Percentiles rank a stretch among this genome's conserved stretches.
These are phyloP conservation scores for Sclerotiophoma versabilis DNA, from an alignment of 2,329 filamentous ascomycete genomes.

Conservation along the genomic window DNA sequence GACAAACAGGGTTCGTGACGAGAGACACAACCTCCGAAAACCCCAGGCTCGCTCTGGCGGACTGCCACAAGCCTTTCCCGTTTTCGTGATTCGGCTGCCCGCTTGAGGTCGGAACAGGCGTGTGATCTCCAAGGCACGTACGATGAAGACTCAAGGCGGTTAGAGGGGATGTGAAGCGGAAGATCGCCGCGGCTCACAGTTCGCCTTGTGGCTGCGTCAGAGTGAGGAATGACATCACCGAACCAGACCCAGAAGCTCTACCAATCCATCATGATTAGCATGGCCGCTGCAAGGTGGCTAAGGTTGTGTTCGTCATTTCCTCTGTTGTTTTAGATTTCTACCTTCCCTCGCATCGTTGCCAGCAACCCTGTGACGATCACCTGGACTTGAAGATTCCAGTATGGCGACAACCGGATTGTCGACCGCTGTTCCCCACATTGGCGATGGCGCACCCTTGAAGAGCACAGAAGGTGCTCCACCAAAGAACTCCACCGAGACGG, in stretches of 20 bases:
- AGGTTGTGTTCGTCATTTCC: constrained; percentile 11
- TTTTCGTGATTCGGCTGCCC: constrained; percentile 3
- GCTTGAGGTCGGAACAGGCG: constrained; percentile 13
- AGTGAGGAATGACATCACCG: constrained; percentile 13
- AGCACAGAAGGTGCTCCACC: constrained; percentile 31
- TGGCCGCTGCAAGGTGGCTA: constrained; percentile 14
- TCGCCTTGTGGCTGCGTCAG: constrained; percentile 17
- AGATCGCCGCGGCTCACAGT: constrained; percentile 19
- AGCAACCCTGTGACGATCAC: constrained; percentile 15
- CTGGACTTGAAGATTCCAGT: constrained; percentile 5
- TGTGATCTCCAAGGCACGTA: constrained; percentile 14
- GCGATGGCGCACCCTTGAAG: constrained; percentile 30
- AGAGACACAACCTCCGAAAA: not conserved
- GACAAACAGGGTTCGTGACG: not conserved
- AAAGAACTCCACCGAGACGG: constrained; percentile 23
- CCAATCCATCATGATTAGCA: constrained; percentile 19
- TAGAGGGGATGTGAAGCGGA: constrained; percentile 13
- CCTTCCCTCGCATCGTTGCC: not conserved
- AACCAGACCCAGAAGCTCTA: constrained; percentile 16
- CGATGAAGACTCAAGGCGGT: constrained; percentile 15
- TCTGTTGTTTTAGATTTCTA: constrained; percentile 8
- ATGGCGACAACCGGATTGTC: constrained; percentile 41
- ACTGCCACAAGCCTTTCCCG: constrained; percentile 1
- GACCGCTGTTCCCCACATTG: constrained; percentile 30
- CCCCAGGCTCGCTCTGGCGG: not conserved